Conservation (phyloP, 495 filamentous ascomycete genomes). For the Cercophora scortea region DNA sequence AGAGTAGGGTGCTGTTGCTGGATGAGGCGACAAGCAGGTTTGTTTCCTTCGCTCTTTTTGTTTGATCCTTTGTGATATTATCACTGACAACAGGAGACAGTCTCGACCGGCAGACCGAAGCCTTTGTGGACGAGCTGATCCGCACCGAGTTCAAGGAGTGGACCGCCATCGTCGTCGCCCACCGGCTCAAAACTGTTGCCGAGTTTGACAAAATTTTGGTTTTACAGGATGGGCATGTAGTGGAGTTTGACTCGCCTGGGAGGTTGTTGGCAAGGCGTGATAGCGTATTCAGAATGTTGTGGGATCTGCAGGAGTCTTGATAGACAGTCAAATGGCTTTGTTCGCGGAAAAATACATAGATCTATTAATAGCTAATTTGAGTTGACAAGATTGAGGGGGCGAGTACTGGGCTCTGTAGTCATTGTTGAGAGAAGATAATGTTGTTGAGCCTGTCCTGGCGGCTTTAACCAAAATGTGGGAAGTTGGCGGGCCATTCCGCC, state of each 20-base stretch:
- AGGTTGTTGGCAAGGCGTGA: slow-evolving; percentile 9
- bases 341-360: too few relatives aligned
- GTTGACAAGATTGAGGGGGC: too few relatives aligned
- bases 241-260: slow-evolving; percentile 24
- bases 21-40: slow-evolving; percentile 24
- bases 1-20: slow-evolving; percentile 16
- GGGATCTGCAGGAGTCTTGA: slow-evolving; percentile 1
- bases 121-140: slow-evolving; percentile 31
- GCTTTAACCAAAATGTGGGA: too few relatives aligned
- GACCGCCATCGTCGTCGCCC: slow-evolving; percentile 36
- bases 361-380: too few relatives aligned
- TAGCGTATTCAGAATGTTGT: slow-evolving; percentile 3
- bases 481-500: too few relatives aligned
- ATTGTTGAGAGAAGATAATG: too few relatives aligned
- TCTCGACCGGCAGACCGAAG: slow-evolving; percentile 34
- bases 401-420: too few relatives aligned
- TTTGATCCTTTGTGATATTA: background rate
- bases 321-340: background rate
- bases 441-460: too few relatives aligned
- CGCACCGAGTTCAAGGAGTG: slow-evolving; percentile 29
- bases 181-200: slow-evolving; percentile 34
- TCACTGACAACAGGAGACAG: slow-evolving; percentile 2
- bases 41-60: background rate
- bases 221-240: slow-evolving; percentile 26
- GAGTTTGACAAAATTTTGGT: slow-evolving; percentile 35